These are phyloP conservation scores for Nakataea oryzae DNA, from an alignment of 2,329 filamentous ascomycete genomes.

Conservation along the genomic window DNA sequence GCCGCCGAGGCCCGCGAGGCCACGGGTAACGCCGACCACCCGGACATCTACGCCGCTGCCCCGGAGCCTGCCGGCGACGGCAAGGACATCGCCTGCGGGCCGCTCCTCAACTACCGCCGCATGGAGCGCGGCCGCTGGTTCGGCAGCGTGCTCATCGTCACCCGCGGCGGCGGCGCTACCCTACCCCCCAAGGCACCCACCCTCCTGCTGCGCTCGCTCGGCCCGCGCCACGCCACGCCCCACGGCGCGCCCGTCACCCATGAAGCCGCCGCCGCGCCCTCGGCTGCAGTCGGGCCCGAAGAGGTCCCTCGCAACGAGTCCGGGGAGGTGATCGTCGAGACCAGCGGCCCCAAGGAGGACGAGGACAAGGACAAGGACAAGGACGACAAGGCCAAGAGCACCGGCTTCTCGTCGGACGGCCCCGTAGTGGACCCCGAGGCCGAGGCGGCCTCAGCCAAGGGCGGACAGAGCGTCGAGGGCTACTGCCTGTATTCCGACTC, in stretches of 20 bases:
- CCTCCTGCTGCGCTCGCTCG: constrained; percentile 40
- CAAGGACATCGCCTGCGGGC: constrained; percentile 58
- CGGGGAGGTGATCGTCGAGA: constrained; percentile 17
- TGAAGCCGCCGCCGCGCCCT: background rate
- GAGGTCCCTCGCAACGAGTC: constrained; percentile 11
- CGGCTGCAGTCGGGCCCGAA: constrained; percentile 6
- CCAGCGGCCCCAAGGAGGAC: constrained; percentile 28
- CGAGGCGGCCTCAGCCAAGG: constrained; percentile 7
- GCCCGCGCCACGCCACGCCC: constrained; percentile 10
- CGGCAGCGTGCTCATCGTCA: constrained; percentile 79
- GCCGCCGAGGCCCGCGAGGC: constrained; percentile 21
- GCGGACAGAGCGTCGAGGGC: constrained; percentile 32
- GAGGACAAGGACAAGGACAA: constrained; percentile 23
- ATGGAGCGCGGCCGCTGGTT: constrained; percentile 65
- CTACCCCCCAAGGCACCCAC: constrained; percentile 36
- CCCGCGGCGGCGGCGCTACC: constrained; percentile 54
- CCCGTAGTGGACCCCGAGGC: background rate
- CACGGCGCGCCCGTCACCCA: background rate
- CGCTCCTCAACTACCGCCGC: constrained; percentile 66
- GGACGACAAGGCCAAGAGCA: constrained; percentile 12
- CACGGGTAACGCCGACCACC: constrained; percentile 5
- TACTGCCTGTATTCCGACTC: constrained; percentile 54
- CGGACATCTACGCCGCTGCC: constrained; percentile 20
- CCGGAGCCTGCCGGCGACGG: constrained; percentile 23
- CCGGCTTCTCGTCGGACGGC: background rate